Evolutionary conservation across 1,284 basidiomycete genomes (phyloP).

Genomic region (Melampsora americana): DNA sequence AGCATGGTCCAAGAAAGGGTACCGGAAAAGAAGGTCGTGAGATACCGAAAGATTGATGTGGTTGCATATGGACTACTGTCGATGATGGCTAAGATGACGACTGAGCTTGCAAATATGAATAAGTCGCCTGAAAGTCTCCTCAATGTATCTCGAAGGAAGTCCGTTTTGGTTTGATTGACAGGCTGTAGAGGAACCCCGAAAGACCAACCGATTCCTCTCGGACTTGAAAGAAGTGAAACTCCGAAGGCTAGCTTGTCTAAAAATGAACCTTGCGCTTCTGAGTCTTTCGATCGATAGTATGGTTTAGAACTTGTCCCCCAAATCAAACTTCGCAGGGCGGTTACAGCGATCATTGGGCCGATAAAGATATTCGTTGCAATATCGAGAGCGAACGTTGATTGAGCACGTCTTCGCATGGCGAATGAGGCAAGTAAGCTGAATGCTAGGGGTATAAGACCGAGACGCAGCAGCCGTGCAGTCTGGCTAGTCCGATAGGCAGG

Average conservation of each 20-base stretch:
- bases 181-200: constrained; percentile 1
- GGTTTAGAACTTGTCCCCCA: not conserved
- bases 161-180: not conserved
- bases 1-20: not conserved
- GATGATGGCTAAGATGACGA: not conserved
- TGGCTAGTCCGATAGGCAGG: not conserved
- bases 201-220: constrained; percentile 7
- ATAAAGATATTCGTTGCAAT: not conserved
- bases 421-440: not conserved
- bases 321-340: not conserved
- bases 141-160: not conserved
- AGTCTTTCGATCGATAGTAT: constrained; percentile 2
- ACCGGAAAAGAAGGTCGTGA: constrained; percentile 6
- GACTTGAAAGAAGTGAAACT: not conserved
- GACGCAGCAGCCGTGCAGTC: not conserved
- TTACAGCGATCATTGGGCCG: not conserved
- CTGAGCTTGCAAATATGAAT: not conserved
- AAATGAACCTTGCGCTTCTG: not conserved
- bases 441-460: not conserved
- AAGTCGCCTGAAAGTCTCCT: not conserved
- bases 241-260: not conserved
- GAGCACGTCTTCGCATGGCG: not conserved
- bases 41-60: not conserved
- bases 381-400: not conserved
- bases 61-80: not conserved